Percentiles rank a stretch among this genome's conserved stretches.
phyloP scores from a whole-genome alignment of 306 rosid genomes.

The Biancaea sappan region DNA sequence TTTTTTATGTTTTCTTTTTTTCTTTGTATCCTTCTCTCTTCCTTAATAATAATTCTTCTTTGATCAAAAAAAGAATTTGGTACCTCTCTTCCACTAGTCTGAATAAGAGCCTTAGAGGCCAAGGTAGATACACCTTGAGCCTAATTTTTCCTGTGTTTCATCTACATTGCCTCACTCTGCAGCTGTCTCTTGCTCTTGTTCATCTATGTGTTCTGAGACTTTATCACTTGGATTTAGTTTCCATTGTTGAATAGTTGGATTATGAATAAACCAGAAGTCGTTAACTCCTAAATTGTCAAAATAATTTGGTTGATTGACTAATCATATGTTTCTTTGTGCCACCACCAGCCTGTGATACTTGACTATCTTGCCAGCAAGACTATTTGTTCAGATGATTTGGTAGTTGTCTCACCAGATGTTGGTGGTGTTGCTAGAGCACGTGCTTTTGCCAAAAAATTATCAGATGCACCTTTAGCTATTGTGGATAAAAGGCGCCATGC shows the following conservation, averaged over 20 bases:
- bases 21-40: no score
- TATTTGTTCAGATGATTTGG: slow-evolving; percentile 88
- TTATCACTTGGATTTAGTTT: not conserved
- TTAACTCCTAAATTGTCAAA: not conserved
- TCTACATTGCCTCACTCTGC: not conserved
- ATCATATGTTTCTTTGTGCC: slow-evolving; percentile 36
- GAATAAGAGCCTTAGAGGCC: not conserved
- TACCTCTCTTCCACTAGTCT: not conserved
- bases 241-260: not conserved
- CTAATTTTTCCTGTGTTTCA: not conserved
- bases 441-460: slow-evolving; percentile 93
- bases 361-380: slow-evolving; percentile 99
- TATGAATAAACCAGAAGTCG: not conserved
- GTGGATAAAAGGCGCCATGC: slow-evolving; percentile 97
- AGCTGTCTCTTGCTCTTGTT: not conserved
- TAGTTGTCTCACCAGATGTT: slow-evolving; percentile 99
- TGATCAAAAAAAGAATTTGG: no score
- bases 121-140: not conserved
- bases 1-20: no score
- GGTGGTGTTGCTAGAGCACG: slow-evolving; percentile 99
- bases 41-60: no score
- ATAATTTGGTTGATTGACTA: slow-evolving; percentile 30
- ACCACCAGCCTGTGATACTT: slow-evolving; percentile 90
- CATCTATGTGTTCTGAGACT: not conserved
- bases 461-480: slow-evolving; percentile 98